Conservation (phyloP, 2,329 filamentous ascomycete species). For the Passalora sequoiae region DNA sequence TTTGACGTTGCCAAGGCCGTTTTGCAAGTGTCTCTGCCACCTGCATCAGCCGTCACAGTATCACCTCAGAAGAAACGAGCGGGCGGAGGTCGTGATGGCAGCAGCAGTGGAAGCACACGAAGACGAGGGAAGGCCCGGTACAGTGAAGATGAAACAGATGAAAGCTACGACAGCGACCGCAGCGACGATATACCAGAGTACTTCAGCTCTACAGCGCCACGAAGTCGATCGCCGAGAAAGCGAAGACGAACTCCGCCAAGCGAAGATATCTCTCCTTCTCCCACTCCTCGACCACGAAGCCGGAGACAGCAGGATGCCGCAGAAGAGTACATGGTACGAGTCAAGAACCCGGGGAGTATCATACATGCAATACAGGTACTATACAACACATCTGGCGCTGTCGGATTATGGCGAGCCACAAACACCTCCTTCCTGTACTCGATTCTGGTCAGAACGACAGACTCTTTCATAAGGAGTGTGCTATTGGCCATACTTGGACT, state of each 20-base stretch:
- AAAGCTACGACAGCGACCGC: constrained; percentile 17
- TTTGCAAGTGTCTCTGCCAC: constrained; percentile 65
- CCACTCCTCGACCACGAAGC: constrained; percentile 28
- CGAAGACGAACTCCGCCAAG: constrained; percentile 28
- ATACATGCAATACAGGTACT: constrained; percentile 81
- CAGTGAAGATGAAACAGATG: constrained; percentile 23
- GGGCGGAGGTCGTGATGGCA: too few relatives aligned
- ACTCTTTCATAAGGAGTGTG: constrained; percentile 86
- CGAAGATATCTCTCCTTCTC: constrained; percentile 23
- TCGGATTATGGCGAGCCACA: constrained; percentile 90
- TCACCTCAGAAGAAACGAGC: constrained; percentile 29
- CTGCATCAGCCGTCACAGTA: constrained; percentile 30
- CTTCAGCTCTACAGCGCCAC: constrained; percentile 67
- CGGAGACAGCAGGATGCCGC: constrained; percentile 21
- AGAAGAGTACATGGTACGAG: constrained; percentile 54
- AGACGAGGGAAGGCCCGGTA: constrained; percentile 18
- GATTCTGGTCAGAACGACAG: constrained; percentile 76
- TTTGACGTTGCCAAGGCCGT: constrained; percentile 97
- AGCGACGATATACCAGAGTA: constrained; percentile 64
- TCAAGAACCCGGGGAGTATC: constrained; percentile 73
- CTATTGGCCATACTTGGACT: constrained; percentile 87
- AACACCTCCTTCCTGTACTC: constrained; percentile 92
- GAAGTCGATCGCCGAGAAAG: constrained; percentile 44
- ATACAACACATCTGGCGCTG: constrained; percentile 82
- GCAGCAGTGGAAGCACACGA: constrained; percentile 10